phyloP scores from a whole-genome alignment of 2,329 filamentous ascomycete genomes.

The Talaromyces amestolkiae region DNA sequence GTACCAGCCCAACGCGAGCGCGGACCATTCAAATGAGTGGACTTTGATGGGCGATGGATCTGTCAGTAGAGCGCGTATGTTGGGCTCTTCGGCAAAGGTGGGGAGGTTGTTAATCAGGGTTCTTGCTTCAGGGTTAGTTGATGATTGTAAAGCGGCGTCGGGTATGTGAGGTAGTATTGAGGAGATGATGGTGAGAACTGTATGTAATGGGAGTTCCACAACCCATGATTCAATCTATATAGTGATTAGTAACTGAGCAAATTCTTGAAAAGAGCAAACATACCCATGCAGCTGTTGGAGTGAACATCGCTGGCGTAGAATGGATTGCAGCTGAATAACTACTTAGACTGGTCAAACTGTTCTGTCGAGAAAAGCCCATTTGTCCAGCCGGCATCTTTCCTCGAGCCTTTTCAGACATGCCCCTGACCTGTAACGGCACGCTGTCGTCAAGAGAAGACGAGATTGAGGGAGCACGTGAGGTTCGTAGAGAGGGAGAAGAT shows the following conservation, averaged over 20 bases:
- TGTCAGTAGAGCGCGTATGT: slow-evolving; percentile 63
- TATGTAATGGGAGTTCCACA: slow-evolving; percentile 85
- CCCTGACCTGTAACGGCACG: slow-evolving; percentile 75
- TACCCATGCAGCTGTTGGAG: slow-evolving; percentile 74
- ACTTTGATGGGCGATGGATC: slow-evolving; percentile 73
- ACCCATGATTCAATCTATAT: slow-evolving; percentile 83
- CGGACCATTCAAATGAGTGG: slow-evolving; percentile 93
- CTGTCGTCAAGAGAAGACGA: slow-evolving; percentile 70
- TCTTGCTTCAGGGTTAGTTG: slow-evolving; percentile 40
- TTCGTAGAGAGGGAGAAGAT: slow-evolving; percentile 55
- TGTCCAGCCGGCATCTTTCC: slow-evolving; percentile 90
- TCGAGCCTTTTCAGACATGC: slow-evolving; percentile 95
- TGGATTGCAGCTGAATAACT: slow-evolving; percentile 61
- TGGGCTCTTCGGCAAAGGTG: slow-evolving; percentile 49
- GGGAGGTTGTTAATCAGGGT: slow-evolving; percentile 45
- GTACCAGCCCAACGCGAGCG: slow-evolving; percentile 89
- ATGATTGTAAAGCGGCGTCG: slow-evolving; percentile 45
- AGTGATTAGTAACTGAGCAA: slow-evolving; percentile 21
- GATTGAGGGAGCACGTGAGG: slow-evolving; percentile 65
- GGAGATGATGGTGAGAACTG: slow-evolving; percentile 73
- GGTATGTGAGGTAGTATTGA: slow-evolving; percentile 52
- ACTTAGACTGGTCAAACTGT: slow-evolving; percentile 77
- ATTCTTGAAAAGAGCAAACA: slow-evolving; percentile 24
- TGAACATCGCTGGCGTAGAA: slow-evolving; percentile 60
- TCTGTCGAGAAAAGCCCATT: slow-evolving; percentile 82